Conservation (phyloP, 75 land plant species). For the Gnetum montanum region DNA sequence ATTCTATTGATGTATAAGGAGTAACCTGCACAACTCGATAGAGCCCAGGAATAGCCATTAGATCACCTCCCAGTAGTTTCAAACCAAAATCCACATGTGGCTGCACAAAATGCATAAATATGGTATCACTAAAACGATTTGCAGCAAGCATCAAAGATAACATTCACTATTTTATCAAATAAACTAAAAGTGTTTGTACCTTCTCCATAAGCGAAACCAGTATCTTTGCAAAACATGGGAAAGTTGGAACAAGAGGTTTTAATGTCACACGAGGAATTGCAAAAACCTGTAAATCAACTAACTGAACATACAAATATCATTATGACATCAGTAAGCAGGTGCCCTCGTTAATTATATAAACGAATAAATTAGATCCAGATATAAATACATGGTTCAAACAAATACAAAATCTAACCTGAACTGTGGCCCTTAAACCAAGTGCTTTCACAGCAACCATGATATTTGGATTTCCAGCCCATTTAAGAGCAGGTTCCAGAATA, state of each 20-base stretch:
- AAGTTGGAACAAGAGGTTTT: conserved; percentile 81
- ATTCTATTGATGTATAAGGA: not conserved
- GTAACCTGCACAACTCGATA: conserved; percentile 61
- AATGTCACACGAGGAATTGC: conserved; percentile 88
- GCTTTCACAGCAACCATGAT: conserved; percentile 66
- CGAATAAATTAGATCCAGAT: too few species aligned
- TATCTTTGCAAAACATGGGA: conserved; percentile 97
- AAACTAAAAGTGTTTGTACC: conserved; percentile 33
- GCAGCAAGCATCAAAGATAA: not conserved
- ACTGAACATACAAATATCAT: conserved; percentile 23
- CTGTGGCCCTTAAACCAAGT: conserved; percentile 71
- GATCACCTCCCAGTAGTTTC: conserved; percentile 72
- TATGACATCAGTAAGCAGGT: not conserved
- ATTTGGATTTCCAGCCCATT: conserved; percentile 93
- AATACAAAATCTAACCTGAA: conserved; percentile 36
- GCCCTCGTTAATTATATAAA: too few species aligned
- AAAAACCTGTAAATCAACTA: conserved; percentile 96
- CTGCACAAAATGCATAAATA: conserved; percentile 25
- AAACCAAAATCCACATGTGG: conserved; percentile 95
- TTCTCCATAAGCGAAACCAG: conserved; percentile 93
- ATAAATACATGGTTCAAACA: too few species aligned
- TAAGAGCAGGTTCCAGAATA: conserved; percentile 70
- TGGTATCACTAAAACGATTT: too few species aligned
- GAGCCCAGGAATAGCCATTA: conserved; percentile 85
- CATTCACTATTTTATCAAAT: too few species aligned